Evolutionary conservation across 2,329 filamentous ascomycete species (phyloP), one percentile per base, ranked within the genome.

Genomic region (Epichloe elymi): DNA sequence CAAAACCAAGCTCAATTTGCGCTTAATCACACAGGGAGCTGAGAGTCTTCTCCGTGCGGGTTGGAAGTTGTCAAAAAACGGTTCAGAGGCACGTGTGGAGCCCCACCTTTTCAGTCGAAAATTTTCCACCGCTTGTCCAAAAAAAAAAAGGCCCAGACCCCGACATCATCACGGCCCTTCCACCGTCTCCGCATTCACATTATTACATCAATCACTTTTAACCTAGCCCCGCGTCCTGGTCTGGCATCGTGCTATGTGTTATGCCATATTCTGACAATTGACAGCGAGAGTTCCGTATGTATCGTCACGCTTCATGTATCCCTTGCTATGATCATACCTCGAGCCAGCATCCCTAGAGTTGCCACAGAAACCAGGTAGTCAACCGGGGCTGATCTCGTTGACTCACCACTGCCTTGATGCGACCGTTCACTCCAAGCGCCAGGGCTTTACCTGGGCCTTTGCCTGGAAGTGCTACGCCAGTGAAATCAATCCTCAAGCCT

Each of bases 401-500:
- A 45, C 20, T 26, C n/a, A 39, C 17, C 36, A 14, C 48, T 43
- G 33, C 46, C 23, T 50, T 49, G 48, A 58, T 60, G 67, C 62
- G 64, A 54, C 64, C 67, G 3, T 60, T 69, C 52, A 67, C 66
- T 14, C 63, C 70, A 15, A 57, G 61, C 30, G 55, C 65, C 53
- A 64, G 64, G 60, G 59, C 59, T 49, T 48, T 66, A 44, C 59
- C 66, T 56, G 62, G 67, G 51, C 59, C 66, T 45, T 54, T 60
- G 26, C 57, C 63, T 36, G 64, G 62, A 51, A 62, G 52, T 51
- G 61, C 66, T 40, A 70, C 71, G 33, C 71, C 74, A 12, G 70
- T 75, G 51, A 76, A 74, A 54, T 76, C 76, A 10, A 79, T 79
- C 40, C 68, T 79, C 46, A 76, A 77, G 53, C 63, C 73, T 2